phyloP scores from a whole-genome alignment of 108 stramenopile species.

The Nannochloropsis salina region DNA sequence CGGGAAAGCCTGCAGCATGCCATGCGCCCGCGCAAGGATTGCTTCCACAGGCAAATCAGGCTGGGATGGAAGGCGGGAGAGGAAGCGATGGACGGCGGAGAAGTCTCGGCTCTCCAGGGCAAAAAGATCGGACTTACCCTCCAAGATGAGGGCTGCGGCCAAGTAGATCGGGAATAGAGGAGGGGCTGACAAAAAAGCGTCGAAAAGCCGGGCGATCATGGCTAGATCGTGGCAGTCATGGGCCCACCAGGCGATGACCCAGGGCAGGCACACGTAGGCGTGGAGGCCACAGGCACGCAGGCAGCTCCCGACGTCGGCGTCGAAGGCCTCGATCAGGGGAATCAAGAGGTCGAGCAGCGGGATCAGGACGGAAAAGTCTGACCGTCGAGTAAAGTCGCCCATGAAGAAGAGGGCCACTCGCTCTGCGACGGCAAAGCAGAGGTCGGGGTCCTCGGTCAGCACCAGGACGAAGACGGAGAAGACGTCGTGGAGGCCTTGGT shows the following conservation, averaged over 20 bases:
- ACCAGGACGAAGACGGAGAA: slow-evolving; percentile 9
- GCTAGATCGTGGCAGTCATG: background rate
- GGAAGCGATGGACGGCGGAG: background rate
- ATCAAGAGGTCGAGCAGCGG: background rate
- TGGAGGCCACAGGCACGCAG: background rate
- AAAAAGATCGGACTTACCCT: background rate
- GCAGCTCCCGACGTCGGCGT: background rate
- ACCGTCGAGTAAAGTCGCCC: slow-evolving; percentile 14
- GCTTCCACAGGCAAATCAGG: background rate
- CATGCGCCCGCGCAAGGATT: background rate
- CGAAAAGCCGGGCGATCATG: background rate
- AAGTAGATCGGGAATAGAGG: background rate
- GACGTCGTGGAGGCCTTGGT: background rate
- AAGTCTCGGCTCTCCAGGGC: slow-evolving; percentile 1
- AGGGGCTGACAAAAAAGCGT: slow-evolving; percentile 10
- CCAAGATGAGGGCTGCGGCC: background rate
- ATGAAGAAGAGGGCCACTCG: background rate
- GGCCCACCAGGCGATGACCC: slow-evolving; percentile 9
- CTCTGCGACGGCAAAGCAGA: slow-evolving; percentile 1
- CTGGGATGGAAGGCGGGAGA: background rate
- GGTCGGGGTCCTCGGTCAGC: background rate
- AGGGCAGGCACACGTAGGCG: background rate
- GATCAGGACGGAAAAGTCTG: background rate
- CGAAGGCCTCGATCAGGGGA: background rate
- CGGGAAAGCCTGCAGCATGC: background rate